Base-by-base conservation (phyloP, 805 yeast species). In the Metschnikowia proteae region DNA sequence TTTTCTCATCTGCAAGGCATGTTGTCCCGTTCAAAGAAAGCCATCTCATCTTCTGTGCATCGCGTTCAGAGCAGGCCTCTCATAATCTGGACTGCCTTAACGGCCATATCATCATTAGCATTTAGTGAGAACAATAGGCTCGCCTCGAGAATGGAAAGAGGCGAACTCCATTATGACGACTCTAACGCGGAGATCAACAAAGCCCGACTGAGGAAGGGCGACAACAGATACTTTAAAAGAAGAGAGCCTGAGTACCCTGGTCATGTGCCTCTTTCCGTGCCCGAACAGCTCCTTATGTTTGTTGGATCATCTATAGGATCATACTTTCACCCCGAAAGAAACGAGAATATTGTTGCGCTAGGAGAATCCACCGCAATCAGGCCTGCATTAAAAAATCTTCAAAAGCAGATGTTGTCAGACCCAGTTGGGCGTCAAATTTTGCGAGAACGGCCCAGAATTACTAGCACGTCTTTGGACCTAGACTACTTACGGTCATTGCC, bases 291-390 rank as follows among this genome's bases (percentile, higher is more conserved):
- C 2, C 64, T 85, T 34, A 69, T 94, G 67, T 81, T 88, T 53
- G 66, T 75, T 0, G 84, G 89, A 1, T 85, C 96, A 3, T 88
- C 95, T 1, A 60, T 87, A 17, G 92, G 91, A 25, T 85, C 97
- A 0, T 82, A 73, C 59, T 71, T 79, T 44, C 90, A 86, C 59
- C 96, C 94, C 5, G 89, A 84, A 58, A 68, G 83, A 48, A 88
- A 88, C 49, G 81, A 80, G 51, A 82, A 84, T 59, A 85, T 87
- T 49, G 90, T 85, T 23, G 90, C 87, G 34, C 72, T 87, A 56
- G 99, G 99, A 1, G 99, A 94, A 63, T 82, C 92, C 11, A 86
- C 97, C 0, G 96, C 96, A 6, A 73, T 86, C 36, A 82, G 85
- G 7, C 77, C 75, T 29, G 81, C 90, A 31, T 74, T 95, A 46